phyloP scores from a whole-genome alignment of 1,139 yeast species.

The Scheffersomyces titani region DNA sequence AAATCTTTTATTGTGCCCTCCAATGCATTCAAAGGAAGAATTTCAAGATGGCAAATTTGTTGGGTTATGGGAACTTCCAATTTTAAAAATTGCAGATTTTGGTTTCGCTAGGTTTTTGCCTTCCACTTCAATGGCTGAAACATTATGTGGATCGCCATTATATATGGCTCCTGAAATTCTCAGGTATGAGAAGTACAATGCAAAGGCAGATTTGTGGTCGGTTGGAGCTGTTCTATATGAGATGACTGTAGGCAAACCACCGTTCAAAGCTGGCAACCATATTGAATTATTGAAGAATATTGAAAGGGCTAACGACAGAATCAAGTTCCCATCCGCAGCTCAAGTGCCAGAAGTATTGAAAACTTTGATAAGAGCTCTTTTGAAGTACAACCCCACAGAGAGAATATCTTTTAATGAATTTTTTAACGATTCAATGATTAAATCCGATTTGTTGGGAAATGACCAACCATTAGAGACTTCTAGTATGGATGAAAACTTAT shows the following conservation, averaged over 20 bases:
- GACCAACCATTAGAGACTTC: slow-evolving; percentile 67
- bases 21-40: slow-evolving; percentile 58
- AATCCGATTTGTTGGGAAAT: slow-evolving; percentile 46
- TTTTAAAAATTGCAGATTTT: slow-evolving; percentile 91
- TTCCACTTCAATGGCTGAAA: slow-evolving; percentile 90
- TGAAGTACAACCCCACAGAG: slow-evolving; percentile 83
- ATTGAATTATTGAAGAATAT: slow-evolving; percentile 84
- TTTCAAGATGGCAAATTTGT: slow-evolving; percentile 61
- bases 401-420: slow-evolving; percentile 87
- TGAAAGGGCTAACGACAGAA: slow-evolving; percentile 75
- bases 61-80: slow-evolving; percentile 87
- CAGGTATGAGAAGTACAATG: slow-evolving; percentile 91
- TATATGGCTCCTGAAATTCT: slow-evolving; percentile 99
- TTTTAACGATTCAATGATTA: slow-evolving; percentile 63
- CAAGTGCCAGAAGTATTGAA: slow-evolving; percentile 65
- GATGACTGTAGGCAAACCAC: slow-evolving; percentile 94
- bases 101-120: slow-evolving; percentile 97
- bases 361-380: slow-evolving; percentile 67
- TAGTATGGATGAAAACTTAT: slow-evolving; percentile 72
- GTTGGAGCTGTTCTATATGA: slow-evolving; percentile 96
- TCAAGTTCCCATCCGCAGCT: slow-evolving; percentile 68
- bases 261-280: slow-evolving; percentile 91
- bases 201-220: slow-evolving; percentile 97
- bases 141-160: slow-evolving; percentile 93
- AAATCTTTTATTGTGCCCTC: slow-evolving; percentile 79